Evolutionary conservation across 2,329 filamentous ascomycete genomes (phyloP).

Genomic region (Aspergillus novofumigatus): DNA sequence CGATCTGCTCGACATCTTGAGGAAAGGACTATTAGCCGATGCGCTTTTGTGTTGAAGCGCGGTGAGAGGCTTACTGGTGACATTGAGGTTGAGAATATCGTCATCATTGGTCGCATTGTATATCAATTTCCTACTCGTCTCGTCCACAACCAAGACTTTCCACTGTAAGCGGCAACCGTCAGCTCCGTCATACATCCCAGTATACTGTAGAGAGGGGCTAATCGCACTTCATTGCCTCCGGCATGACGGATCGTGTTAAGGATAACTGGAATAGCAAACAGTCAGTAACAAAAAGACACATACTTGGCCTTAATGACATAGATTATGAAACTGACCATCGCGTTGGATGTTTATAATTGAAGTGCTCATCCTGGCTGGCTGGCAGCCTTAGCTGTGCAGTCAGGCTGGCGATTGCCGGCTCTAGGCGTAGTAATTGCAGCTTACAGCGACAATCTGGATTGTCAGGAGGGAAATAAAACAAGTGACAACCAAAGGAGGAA

Average conservation of each 20-base stretch:
- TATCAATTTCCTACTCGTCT: slow-evolving; percentile 75
- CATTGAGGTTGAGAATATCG: slow-evolving; percentile 93
- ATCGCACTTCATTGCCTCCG: slow-evolving; percentile 70
- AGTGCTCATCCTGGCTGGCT: slow-evolving; percentile 65
- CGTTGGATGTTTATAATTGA: slow-evolving; percentile 83
- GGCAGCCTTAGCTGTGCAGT: slow-evolving; percentile 26
- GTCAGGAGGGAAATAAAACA: neutral
- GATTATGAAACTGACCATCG: slow-evolving; percentile 53
- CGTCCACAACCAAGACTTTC: slow-evolving; percentile 93
- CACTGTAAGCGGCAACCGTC: slow-evolving; percentile 56
- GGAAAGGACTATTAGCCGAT: slow-evolving; percentile 12
- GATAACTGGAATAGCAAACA: slow-evolving; percentile 52
- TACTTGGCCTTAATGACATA: neutral
- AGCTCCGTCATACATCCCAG: slow-evolving; percentile 23
- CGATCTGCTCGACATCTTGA: slow-evolving; percentile 88
- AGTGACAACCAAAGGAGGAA: neutral
- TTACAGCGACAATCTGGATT: neutral
- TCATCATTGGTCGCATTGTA: slow-evolving; percentile 91
- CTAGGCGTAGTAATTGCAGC: neutral
- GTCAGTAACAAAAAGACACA: slow-evolving; percentile 11
- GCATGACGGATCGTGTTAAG: slow-evolving; percentile 71
- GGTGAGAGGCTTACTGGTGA: slow-evolving; percentile 67
- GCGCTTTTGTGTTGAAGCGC: slow-evolving; percentile 1
- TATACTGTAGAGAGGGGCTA: slow-evolving; percentile 22
- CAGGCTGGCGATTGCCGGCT: slow-evolving; percentile 9